Percentiles rank a stretch among this genome's conserved stretches.
Evolutionary conservation across 2,329 filamentous ascomycete genomes (phyloP).

Genomic region (Tolypocladium ophioglossoides): DNA sequence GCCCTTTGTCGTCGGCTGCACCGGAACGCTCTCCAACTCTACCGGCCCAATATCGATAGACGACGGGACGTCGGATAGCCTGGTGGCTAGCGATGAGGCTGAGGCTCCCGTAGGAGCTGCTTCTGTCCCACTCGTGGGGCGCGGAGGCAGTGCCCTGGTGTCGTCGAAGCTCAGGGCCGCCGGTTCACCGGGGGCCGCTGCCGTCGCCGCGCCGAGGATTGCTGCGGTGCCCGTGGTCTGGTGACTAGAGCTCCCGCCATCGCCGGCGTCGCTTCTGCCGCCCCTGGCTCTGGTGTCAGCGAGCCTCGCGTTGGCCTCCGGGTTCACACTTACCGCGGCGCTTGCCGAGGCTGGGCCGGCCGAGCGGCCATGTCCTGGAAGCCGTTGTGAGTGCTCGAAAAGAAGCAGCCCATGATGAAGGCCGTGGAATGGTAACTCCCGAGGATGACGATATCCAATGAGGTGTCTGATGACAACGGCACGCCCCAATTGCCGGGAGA

Average conservation of each 20-base stretch:
- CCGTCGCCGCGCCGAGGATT: not conserved
- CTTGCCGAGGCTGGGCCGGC: not conserved
- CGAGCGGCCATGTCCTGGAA: conserved; percentile 6
- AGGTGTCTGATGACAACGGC: not conserved
- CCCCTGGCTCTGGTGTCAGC: not conserved
- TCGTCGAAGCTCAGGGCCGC: not conserved
- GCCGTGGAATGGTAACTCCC: not conserved
- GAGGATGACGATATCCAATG: not conserved
- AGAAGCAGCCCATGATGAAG: conserved; percentile 2
- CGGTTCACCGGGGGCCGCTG: not conserved
- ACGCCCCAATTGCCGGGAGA: not conserved
- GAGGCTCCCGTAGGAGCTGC: not conserved
- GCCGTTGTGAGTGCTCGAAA: conserved; percentile 3
- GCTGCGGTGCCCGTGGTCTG: not conserved
- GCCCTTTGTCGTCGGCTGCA: not conserved
- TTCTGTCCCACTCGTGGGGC: not conserved
- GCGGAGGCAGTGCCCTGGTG: not conserved
- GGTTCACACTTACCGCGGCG: not conserved
- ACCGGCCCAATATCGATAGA: not conserved
- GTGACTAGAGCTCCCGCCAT: not conserved
- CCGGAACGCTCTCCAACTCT: not conserved
- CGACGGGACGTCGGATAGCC: too few species aligned
- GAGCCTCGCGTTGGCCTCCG: not conserved
- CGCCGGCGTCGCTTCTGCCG: not conserved
- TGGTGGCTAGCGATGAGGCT: too few species aligned